A percentile compares a stretch with the other conserved stretches of the same genome.
These are phyloP conservation scores for Phaeosphaeriaceae sp. DNA, from an alignment of 2,329 filamentous ascomycete species.

Conservation along the genomic window DNA sequence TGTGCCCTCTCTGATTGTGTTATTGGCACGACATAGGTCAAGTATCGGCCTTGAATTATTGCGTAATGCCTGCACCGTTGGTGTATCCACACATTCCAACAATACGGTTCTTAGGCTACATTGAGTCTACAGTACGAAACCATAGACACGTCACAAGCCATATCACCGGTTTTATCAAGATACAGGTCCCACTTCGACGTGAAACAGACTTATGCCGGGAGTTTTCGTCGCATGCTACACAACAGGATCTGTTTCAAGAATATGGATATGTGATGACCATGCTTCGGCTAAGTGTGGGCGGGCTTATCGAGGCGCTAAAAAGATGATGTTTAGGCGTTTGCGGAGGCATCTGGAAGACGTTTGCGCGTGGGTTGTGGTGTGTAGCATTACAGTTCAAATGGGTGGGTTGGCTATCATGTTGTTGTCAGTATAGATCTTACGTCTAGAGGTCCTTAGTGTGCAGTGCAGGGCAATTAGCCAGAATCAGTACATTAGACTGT, in stretches of 20 bases:
- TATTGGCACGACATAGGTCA: no score
- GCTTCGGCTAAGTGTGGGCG: slow-evolving; percentile 1
- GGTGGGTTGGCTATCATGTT: not conserved
- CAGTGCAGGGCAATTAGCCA: no score
- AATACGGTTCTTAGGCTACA: no score
- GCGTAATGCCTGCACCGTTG: no score
- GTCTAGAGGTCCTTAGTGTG: no score
- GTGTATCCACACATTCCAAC: no score
- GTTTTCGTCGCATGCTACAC: slow-evolving; percentile 18
- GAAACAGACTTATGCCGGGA: not conserved
- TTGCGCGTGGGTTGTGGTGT: not conserved
- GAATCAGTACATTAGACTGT: no score
- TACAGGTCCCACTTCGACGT: not conserved
- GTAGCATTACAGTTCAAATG: not conserved
- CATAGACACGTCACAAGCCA: no score
- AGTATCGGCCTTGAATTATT: no score
- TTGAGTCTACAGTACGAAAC: no score
- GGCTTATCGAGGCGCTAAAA: slow-evolving; percentile 3
- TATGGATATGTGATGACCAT: slow-evolving; percentile 1
- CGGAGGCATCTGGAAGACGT: not conserved
- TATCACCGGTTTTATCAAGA: no score
- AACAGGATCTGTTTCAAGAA: slow-evolving; percentile 2
- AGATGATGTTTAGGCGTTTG: slow-evolving; percentile 1
- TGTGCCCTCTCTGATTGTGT: no score
- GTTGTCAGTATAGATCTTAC: not conserved